Evolutionary conservation across 352 stramenopile species (phyloP).

Genomic region (Phytopythium mirpurense): DNA sequence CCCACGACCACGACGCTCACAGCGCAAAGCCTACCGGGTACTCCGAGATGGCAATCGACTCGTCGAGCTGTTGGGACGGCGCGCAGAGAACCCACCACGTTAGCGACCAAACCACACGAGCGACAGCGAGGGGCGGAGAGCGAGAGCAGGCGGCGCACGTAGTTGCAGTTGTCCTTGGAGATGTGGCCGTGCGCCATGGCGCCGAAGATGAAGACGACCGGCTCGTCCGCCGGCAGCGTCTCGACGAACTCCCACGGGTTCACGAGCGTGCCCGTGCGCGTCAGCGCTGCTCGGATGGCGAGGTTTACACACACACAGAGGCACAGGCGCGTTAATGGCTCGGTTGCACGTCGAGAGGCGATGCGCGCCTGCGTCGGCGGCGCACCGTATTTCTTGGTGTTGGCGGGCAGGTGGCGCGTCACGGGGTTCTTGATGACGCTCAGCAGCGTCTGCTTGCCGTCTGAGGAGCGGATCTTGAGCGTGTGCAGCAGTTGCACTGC

Average conservation of each 20-base stretch:
- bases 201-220: slow-evolving; percentile 97
- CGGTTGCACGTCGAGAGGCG: neutral
- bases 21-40: slow-evolving; percentile 80
- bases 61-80: slow-evolving; percentile 93
- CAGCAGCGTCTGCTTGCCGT: slow-evolving; percentile 95
- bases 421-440: slow-evolving; percentile 99
- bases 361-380: neutral
- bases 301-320: neutral
- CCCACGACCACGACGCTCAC: too few species aligned
- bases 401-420: slow-evolving; percentile 95
- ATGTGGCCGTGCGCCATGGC: slow-evolving; percentile 97
- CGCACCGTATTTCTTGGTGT: slow-evolving; percentile 91
- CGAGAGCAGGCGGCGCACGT: slow-evolving; percentile 52
- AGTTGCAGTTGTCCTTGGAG: slow-evolving; percentile 95
- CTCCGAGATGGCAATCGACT: slow-evolving; percentile 96
- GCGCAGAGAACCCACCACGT: too few species aligned
- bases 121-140: neutral
- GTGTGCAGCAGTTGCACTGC: slow-evolving; percentile 99
- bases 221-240: slow-evolving; percentile 86
- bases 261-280: slow-evolving; percentile 92
- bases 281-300: slow-evolving; percentile 55
- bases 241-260: slow-evolving; percentile 94
- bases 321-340: slow-evolving; percentile 1
- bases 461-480: slow-evolving; percentile 99
- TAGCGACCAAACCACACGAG: slow-evolving; percentile 8